Base-by-base conservation (phyloP, 176 grass and related monocot species). In the Oryza nivara region DNA sequence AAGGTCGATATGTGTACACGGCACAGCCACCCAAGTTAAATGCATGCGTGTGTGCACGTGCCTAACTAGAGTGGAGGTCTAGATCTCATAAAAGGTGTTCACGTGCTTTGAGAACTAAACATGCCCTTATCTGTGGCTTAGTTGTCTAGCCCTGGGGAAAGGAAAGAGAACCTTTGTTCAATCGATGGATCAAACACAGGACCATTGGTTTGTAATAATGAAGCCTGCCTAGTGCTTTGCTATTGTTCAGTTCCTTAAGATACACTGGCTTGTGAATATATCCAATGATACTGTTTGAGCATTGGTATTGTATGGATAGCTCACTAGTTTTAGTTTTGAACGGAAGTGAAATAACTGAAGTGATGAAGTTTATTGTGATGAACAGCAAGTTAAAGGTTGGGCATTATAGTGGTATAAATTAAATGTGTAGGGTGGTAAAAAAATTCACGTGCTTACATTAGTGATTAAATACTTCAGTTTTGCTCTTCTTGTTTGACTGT, bases 271-370 rank as follows among this genome's bases (percentile, higher is more conserved):
- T 26, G 11, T 26, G 43, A 20, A 20, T n/a, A 78, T 11, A 38
- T 11, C 26, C 22, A 73, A n/a, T 19, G 6, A 4, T 48, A 15
- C 52, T 12, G 9, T 65, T 45, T 64, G 51, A 60, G 30, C 43
- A 6, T 63, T 12, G 5, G n/a, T 60, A 56, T 9, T 20, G 12
- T 28, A 58, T 19, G 30, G 15, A 77, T 17, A 44, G 20, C 9
- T 77, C 65, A 16, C 19, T 4, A 64, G 28, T 70, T 76, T 82
- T 88, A 23, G 16, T 70, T 7, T 70, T 78, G 65, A 85, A 58
- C 22, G 32, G 11, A 28, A 70, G 26, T 85, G 83, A 85, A 85
- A 61, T 40, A n/a, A 56, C 23, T 44, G 10, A 61, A 78, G 2
- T 63, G n/a, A 23, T 58, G 58, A 63, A 22, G 58, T 63, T 11